Base-by-base conservation (phyloP, 345 rosid species). In the Camelina sativa region DNA sequence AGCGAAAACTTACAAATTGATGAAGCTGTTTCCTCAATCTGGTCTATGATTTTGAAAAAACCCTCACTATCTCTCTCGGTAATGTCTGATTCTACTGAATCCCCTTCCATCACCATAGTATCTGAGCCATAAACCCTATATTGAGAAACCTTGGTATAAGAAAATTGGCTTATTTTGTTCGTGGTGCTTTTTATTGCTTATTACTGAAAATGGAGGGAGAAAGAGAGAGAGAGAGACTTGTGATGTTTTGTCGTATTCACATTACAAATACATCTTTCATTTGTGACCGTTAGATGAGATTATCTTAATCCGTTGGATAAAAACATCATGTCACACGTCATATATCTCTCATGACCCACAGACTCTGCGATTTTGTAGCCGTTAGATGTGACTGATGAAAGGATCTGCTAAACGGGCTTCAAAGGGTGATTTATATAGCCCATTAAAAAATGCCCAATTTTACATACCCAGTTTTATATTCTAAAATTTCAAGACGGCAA, bases 161-260 rank as follows among this genome's bases (percentile, higher is more conserved):
- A 10, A 38, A 9, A 38, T 2, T 2, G 11, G 41, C 16, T 34
- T 28, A 0, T 28, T 28, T 32, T 32, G 35, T 60, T 6, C 43
- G 17, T 37, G 6, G 11, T 19, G 56, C 56, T 53, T 54, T 20
- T 20, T 1, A 54, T 0, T 25, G 28, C 28, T 25, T 25, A 25
- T 17, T 13, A 22, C 57, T 19, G 65, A 58, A 70, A 70, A 46
- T 46, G 66, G 74, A 71, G 74, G 74, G 74, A 59, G 74, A 51
- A 22, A 62, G 58, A 71, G 66, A 47, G 20, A 59, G 30, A 28
- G 30, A 28, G 30, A 28, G 30, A 7, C 16, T 34, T 5, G 38
- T 67, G 6, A 19, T 57, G 15, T 13, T 67, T 17, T 4, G 57
- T 44, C 56, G 20, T 69, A 32, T 62, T 44, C 11, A 19, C 44